Percentiles rank a stretch among this genome's conserved stretches.
Conservation (phyloP, 345 rosid genomes). For the Xanthoceras sorbifolium region DNA sequence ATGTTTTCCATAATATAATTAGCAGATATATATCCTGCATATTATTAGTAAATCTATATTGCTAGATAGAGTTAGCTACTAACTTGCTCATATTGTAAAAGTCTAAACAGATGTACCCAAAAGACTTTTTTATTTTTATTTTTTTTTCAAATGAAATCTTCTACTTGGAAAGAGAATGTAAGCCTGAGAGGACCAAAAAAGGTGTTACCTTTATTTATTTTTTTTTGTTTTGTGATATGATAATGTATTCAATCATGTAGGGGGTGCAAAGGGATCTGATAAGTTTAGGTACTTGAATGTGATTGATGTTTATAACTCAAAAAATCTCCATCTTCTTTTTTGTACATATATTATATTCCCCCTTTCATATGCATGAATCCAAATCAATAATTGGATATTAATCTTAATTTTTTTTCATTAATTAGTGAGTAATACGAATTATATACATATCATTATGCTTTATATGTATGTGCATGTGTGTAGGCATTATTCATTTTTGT, state of each 20-base stretch:
- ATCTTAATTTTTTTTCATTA: not conserved
- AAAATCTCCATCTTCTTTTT: not conserved
- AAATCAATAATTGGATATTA: conserved; percentile 9
- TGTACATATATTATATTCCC: too few species aligned
- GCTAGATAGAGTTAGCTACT: too few species aligned
- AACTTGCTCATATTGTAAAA: too few species aligned
- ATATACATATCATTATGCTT: too few species aligned
- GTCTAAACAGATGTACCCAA: too few species aligned
- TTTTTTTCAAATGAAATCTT: not conserved
- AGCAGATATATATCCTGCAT: too few species aligned
- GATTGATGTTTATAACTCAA: conserved; percentile 26
- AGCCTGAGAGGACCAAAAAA: conserved; percentile 20
- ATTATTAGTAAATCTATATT: too few species aligned
- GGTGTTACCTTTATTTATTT: conserved; percentile 7
- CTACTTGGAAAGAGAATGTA: conserved; percentile 10
- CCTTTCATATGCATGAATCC: conserved; percentile 1
- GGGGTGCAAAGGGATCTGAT: conserved; percentile 17
- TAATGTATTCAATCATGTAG: conserved; percentile 30
- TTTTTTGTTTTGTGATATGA: too few species aligned
- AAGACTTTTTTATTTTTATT: too few species aligned
- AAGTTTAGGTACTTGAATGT: conserved; percentile 34
- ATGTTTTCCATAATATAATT: too few species aligned
- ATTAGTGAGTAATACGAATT: not conserved
- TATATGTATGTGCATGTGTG: too few species aligned
- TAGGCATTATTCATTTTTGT: not conserved